Percentiles rank a stretch among this genome's conserved stretches.
Evolutionary conservation across 768 basidiomycete genomes (phyloP).

Genomic region (Erythrobasidium yunnanense): DNA sequence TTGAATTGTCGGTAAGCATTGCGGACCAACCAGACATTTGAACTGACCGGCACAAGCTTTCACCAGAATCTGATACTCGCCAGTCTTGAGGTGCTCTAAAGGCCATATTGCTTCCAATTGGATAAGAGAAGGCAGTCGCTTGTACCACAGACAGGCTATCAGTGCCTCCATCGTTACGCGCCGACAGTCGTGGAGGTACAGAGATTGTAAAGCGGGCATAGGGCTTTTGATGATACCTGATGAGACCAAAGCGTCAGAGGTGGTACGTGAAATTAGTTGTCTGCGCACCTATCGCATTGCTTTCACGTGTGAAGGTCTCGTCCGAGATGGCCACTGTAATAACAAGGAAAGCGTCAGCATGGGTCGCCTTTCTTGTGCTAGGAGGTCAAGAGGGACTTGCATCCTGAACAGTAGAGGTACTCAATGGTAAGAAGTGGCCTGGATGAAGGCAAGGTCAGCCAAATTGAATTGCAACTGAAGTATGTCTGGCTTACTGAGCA

Average conservation of each 20-base stretch:
- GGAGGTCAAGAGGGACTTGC: no score
- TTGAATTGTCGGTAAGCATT: no score
- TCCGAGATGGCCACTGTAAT: neutral
- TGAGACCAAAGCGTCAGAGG: neutral
- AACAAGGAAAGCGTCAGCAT: neutral
- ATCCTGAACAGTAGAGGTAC: neutral
- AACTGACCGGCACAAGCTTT: no score
- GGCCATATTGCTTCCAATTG: neutral
- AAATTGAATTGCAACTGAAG: no score
- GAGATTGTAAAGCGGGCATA: neutral
- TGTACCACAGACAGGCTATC: neutral
- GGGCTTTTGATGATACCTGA: neutral
- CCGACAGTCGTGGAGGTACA: neutral
- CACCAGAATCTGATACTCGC: neutral
- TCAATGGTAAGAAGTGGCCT: neutral
- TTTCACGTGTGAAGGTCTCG: neutral
- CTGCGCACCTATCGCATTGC: neutral
- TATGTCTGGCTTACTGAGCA: no score
- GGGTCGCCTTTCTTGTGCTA: no score
- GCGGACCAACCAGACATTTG: no score
- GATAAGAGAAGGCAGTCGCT: neutral
- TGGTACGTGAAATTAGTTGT: neutral
- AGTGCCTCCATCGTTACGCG: neutral
- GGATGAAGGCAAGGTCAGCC: no score
- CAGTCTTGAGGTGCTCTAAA: neutral